phyloP scores from a whole-genome alignment of 1,139 yeast species.

The Eremothecium cymbalariae region DNA sequence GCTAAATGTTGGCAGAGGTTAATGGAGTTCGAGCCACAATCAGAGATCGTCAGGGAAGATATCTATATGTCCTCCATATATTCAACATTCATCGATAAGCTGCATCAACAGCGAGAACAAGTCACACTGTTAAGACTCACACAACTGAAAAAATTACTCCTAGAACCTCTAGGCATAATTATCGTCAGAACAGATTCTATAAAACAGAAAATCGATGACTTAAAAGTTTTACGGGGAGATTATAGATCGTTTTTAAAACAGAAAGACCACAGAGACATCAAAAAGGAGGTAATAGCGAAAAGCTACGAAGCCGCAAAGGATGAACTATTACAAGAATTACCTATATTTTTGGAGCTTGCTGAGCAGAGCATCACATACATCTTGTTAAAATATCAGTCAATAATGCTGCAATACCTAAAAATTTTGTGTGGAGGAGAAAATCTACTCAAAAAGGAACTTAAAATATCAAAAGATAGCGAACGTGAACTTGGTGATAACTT shows the following conservation, averaged over 20 bases:
- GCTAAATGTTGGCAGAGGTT: conserved; percentile 21
- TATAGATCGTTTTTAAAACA: conserved; percentile 25
- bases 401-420: conserved; percentile 27
- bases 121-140: conserved; percentile 23
- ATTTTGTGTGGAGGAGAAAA: conserved; percentile 28
- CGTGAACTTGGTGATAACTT: conserved; percentile 28
- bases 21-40: conserved; percentile 13
- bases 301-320: conserved; percentile 28
- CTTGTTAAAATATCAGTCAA: conserved; percentile 20
- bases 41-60: conserved; percentile 7
- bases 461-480: conserved; percentile 12
- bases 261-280: conserved; percentile 23
- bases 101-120: conserved; percentile 22
- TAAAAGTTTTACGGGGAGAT: conserved; percentile 29
- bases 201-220: conserved; percentile 26
- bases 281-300: conserved; percentile 25
- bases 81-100: conserved; percentile 17
- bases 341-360: conserved; percentile 21
- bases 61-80: conserved; percentile 14
- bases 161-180: conserved; percentile 24
- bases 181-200: conserved; percentile 23
- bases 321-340: conserved; percentile 29
- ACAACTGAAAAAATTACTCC: conserved; percentile 23
- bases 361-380: conserved; percentile 16
- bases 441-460: conserved; percentile 21